Conservation (phyloP, 768 basidiomycete species). For the Tulasnella calospora region DNA sequence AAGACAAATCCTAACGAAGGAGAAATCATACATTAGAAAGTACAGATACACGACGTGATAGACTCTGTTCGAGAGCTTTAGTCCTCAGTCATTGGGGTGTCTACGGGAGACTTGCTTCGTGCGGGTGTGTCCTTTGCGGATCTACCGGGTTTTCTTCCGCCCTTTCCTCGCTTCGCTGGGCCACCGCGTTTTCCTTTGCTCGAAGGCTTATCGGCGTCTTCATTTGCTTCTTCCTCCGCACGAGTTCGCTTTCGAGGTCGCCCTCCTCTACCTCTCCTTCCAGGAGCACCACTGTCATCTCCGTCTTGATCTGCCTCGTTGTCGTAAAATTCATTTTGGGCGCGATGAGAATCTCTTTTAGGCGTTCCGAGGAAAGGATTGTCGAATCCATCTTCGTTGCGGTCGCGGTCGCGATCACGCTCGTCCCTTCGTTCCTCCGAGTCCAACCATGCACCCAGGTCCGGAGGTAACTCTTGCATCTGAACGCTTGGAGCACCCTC, state of each 20-base stretch:
- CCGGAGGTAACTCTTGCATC: conserved; percentile 95
- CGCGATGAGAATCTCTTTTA: conserved; percentile 44
- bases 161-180: conserved; percentile 8
- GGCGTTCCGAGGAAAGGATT: conserved; percentile 35
- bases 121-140: conserved; percentile 1
- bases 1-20: neutral
- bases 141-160: conserved; percentile 18
- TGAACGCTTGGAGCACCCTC: conserved; percentile 95
- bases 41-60: neutral
- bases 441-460: conserved; percentile 69
- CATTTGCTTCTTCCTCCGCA: conserved; percentile 31
- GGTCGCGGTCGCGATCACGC: conserved; percentile 5
- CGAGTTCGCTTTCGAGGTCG: conserved; percentile 17
- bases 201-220: conserved; percentile 31
- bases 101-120: neutral
- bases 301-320: conserved; percentile 52
- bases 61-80: neutral
- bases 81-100: conserved; percentile 16
- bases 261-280: conserved; percentile 29
- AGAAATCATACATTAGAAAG: neutral
- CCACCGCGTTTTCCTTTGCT: conserved; percentile 5
- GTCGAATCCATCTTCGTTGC: conserved; percentile 49
- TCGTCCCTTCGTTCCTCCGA: conserved; percentile 70
- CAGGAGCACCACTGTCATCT: conserved; percentile 16
- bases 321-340: conserved; percentile 68